Evolutionary conservation across 2,329 filamentous ascomycete species (phyloP), one percentile per base, ranked within the genome.

Genomic region (Endothia cerciana): DNA sequence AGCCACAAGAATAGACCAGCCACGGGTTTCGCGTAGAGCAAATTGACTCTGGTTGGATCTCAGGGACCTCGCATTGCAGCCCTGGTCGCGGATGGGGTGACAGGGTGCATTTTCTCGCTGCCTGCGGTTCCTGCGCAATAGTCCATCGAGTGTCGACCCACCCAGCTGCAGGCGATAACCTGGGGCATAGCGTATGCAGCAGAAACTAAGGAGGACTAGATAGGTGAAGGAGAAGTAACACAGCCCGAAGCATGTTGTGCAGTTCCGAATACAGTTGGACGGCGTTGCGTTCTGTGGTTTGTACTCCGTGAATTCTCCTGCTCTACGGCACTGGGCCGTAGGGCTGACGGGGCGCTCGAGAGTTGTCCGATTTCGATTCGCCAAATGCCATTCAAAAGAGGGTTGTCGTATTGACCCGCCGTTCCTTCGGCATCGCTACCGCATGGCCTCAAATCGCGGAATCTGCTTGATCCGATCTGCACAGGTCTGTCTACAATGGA

Each of bases 1-100:
- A 59, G 60, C 53, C 60, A 65, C 60, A 59, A 51, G 56, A 53
- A 49, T 45, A 45, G 55, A 56, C 43, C 49, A 58, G 59, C 25
- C 38, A 55, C 36, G 13, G 28, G 36, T 36, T 13, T 3, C n/a
- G 33, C 33, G 38, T 33, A 55, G 60, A 15, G 33, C 36, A 19
- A 15, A 33, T 15, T 38, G 17, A n/a, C 28, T 22, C 30, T 55
- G 43, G 33, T 10, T 25, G 56, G 36, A n/a, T 30, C 38, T 60
- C 13, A 13, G 51, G 30, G n/a, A 2, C 28, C 51, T 25, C 36
- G 17, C 28, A 2, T 55, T 19, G 15, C 36, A 30, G 51, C 51
- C 51, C 51, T 55, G 17, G 51, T 55, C 51, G 15, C 28, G 2
- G 19, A 55, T 13, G 51, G 51, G 17, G 30, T 55, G 28, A 36